A percentile compares a stretch with the other conserved stretches of the same genome.
Conservation (phyloP, 164 flowering plant species). For the Dillenia turbinata region DNA sequence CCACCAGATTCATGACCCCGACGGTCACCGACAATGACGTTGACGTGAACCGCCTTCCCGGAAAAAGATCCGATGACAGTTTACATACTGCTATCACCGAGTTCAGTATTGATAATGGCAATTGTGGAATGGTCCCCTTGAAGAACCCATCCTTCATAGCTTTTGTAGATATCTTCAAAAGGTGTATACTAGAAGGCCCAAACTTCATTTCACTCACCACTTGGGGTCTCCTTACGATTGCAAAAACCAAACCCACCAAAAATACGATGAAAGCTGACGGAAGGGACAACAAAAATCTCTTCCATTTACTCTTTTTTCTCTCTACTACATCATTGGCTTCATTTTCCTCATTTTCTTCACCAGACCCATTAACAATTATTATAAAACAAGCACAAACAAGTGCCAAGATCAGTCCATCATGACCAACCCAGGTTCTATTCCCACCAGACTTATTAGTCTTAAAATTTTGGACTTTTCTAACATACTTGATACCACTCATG, state of each 20-base stretch:
- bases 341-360: constrained; percentile 30
- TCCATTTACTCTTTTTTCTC: constrained; percentile 15
- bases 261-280: constrained; percentile 74
- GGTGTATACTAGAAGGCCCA: constrained; percentile 47
- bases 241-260: constrained; percentile 58
- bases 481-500: constrained; percentile 63
- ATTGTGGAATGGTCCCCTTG: constrained; percentile 69
- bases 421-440: constrained; percentile 65
- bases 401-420: constrained; percentile 76
- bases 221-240: constrained; percentile 45
- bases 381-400: constrained; percentile 61
- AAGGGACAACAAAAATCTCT: constrained; percentile 35
- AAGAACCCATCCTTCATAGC: constrained; percentile 73
- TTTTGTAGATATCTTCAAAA: constrained; percentile 42
- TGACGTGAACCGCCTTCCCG: constrained; percentile 47
- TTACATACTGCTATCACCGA: constrained; percentile 75
- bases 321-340: constrained; percentile 5
- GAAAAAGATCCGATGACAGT: constrained; percentile 63
- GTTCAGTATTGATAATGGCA: constrained; percentile 63
- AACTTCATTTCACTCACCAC: constrained; percentile 36
- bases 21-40: constrained; percentile 57
- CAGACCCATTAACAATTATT: constrained; percentile 60
- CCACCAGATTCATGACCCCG: constrained; percentile 71
- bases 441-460: constrained; percentile 50
- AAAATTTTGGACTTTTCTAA: constrained; percentile 53